A percentile compares a stretch with the other conserved stretches of the same genome.
These are phyloP conservation scores for Spinellus fusiger DNA, from an alignment of 192 early-diverging fungal species.

Conservation along the genomic window DNA sequence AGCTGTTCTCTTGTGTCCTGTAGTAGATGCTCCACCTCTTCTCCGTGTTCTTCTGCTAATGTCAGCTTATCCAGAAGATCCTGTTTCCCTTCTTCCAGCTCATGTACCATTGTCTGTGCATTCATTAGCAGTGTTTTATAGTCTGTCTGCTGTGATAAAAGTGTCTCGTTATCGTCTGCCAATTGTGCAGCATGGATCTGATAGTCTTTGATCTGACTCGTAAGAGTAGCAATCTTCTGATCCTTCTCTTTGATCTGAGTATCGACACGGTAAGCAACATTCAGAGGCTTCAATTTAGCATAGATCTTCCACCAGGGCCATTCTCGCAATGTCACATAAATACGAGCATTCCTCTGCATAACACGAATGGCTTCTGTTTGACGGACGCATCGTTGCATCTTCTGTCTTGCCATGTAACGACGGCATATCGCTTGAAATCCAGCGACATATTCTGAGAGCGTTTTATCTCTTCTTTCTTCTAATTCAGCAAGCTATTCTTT, in stretches of 20 bases:
- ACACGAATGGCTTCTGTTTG: conserved; percentile 86
- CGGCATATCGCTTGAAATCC: conserved; percentile 85
- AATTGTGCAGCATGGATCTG: neutral
- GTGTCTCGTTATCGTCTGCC: neutral
- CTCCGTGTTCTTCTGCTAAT: conserved; percentile 2
- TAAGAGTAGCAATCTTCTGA: conserved; percentile 1
- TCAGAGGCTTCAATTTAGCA: conserved; percentile 39
- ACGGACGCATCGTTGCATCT: conserved; percentile 33
- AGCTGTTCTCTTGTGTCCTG: neutral
- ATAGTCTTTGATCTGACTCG: neutral
- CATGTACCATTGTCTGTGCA: conserved; percentile 9
- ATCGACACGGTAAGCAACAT: conserved; percentile 10
- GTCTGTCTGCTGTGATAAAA: conserved; percentile 10
- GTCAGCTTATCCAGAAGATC: conserved; percentile 7
- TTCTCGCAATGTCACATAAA: conserved; percentile 83
- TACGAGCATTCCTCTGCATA: conserved; percentile 90
- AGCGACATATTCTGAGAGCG: conserved; percentile 77
- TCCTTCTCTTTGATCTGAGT: conserved; percentile 14
- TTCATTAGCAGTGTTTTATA: conserved; percentile 10
- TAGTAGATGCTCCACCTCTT: neutral
- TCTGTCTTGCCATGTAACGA: conserved; percentile 74
- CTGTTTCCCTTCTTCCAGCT: conserved; percentile 22
- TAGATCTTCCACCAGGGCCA: conserved; percentile 98
- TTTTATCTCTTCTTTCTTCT: conserved; percentile 84
- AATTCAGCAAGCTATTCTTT: conserved; percentile 71